Evolutionary conservation across 2,329 filamentous ascomycete genomes (phyloP), one percentile per base, ranked within the genome.

Genomic region (Monosporascus sp.): DNA sequence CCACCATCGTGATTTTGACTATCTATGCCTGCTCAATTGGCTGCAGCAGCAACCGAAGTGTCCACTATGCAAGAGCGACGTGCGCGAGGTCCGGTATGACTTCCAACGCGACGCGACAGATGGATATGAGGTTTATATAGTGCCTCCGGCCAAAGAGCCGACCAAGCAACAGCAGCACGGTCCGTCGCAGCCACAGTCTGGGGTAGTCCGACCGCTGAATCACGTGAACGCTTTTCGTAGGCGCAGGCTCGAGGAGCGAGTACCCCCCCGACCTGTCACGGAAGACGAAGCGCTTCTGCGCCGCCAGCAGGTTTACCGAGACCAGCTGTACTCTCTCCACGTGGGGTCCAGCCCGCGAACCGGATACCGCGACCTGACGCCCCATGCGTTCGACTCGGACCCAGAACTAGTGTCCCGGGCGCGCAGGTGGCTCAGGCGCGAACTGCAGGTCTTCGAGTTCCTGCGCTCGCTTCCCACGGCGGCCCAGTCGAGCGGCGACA

Each of bases 21-120:
- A 91, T 65, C 69, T 90, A 14, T 97, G 92, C 69, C 80, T 96
- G 6, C 72, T 86, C 22, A 91, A 80, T 70, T 97, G 93, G 92
- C 75, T 96, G 5, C 80, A 90, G 60, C 77, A 88, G 58, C 81
- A 82, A 9, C 77, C 85, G 1, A 80, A 77, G 48, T 97, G 92
- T 65, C 92, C 93, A 18, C 76, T 97, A 50, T 97, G 92, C 81
- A 86, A 85, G 57, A 65, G 75, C 5, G 58, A 64, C 41, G 75
- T 85, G 37, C 62, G 67, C 6, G 76, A 80, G 22, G 83, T 96
- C 48, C 80, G 84, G 58, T 88, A 92, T 67, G 79, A 84, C 57
- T 82, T 84, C 62, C 69, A 70, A 18, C 74, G 79, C 20, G 67
- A 76, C 38, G 67, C 65, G n/a, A 61, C 57, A 1, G 72, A 77